These are phyloP conservation scores for Myotisia sp. DNA, from an alignment of 2,329 filamentous ascomycete species.

Conservation along the genomic window DNA sequence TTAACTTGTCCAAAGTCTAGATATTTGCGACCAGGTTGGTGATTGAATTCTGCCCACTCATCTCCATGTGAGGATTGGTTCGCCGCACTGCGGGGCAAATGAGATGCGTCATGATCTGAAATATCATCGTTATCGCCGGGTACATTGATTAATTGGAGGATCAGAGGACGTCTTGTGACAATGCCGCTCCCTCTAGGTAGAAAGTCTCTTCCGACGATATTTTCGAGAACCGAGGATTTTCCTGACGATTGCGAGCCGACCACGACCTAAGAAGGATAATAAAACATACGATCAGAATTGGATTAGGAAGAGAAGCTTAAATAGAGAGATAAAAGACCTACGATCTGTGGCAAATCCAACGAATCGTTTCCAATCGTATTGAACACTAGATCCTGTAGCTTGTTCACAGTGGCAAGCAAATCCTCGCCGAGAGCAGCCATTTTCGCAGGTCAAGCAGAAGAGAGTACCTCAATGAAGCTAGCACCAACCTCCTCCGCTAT, in stretches of 20 bases:
- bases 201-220: slow-evolving; percentile 96
- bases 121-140: slow-evolving; percentile 58
- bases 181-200: slow-evolving; percentile 92
- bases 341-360: slow-evolving; percentile 92
- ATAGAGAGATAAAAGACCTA: slow-evolving; percentile 38
- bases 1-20: slow-evolving; percentile 88
- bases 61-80: slow-evolving; percentile 50
- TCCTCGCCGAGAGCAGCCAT: slow-evolving; percentile 97
- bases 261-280: slow-evolving; percentile 53
- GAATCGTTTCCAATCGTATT: slow-evolving; percentile 99
- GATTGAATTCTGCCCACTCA: slow-evolving; percentile 95
- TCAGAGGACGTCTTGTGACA: slow-evolving; percentile 83
- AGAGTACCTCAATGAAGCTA: too few species aligned
- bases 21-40: slow-evolving; percentile 77
- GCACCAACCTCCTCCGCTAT: slow-evolving; percentile 11
- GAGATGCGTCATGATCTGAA: slow-evolving; percentile 48
- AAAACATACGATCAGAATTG: slow-evolving; percentile 12
- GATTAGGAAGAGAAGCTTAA: not conserved
- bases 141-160: slow-evolving; percentile 96
- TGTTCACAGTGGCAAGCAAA: slow-evolving; percentile 88
- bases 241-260: slow-evolving; percentile 96
- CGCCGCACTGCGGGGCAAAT: slow-evolving; percentile 62
- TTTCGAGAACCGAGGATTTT: slow-evolving; percentile 96
- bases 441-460: slow-evolving; percentile 10
- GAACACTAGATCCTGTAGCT: slow-evolving; percentile 95